Base-by-base conservation (phyloP, 306 rosid species). In the Glycyrrhiza uralensis region DNA sequence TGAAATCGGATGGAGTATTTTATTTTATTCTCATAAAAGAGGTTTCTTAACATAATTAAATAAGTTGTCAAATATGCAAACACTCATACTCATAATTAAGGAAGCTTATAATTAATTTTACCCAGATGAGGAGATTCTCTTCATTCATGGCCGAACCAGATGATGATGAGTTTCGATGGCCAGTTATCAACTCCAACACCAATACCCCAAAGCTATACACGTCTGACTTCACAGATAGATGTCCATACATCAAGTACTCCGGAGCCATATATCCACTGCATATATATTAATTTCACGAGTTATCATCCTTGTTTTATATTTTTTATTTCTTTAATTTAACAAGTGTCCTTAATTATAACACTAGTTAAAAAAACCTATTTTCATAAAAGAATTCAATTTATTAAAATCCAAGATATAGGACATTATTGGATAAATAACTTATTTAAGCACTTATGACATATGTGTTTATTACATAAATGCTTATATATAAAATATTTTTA, bases 181-280 rank as follows among this genome's bases (percentile, higher is more conserved):
- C 87, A 0, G 81, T 89, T 35, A 90, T 87, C 59, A 93, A 84
- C 75, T 93, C 98, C 74, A 93, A 71, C 61, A 90, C 83, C 74
- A 93, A 29, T 70, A 93, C 97, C 3, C 98, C 98, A 20, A 71
- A 93, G 88, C 98, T 93, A 45, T 80, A 93, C 15, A 93, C 97
- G 4, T 93, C 98, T 0, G 94, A 94, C 69, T 84, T 88, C 42
- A 42, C 89, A 0, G 97, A 87, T 28, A 93, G 57, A 63, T 83
- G 85, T 1, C 98, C 98, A 24, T 87, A 83, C 97, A 93, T 89
- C 32, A 90, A 76, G 64, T 93, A 93, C 68, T 93, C 98, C 0
- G 98, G 98, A 59, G 98, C 97, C 97, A 93, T 89, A 71, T 93
- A 90, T 0, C 98, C 98, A 32, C 98, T 93, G 79, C 67, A 58